Percentiles rank a stretch among this genome's conserved stretches.
phyloP scores from a whole-genome alignment of 1,284 basidiomycete species.

The Gomphus bonarii region DNA sequence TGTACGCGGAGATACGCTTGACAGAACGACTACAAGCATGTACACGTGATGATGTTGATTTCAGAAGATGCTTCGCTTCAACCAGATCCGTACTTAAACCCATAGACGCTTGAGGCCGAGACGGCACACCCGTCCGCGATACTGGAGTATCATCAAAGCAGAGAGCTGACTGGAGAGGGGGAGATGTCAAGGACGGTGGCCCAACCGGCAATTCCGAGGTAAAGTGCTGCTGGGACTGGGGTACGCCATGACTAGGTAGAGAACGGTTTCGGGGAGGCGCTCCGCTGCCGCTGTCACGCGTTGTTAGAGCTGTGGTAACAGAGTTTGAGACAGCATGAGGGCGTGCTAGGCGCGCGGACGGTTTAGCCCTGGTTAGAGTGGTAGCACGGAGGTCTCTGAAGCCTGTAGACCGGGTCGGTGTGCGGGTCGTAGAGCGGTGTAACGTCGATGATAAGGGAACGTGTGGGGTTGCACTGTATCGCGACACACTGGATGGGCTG shows the following conservation, averaged over 20 bases:
- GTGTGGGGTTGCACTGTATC: background rate
- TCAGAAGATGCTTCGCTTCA: background rate
- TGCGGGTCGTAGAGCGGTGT: slow-evolving; percentile 14
- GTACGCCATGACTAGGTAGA: too few relatives aligned
- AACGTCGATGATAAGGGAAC: background rate
- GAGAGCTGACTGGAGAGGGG: slow-evolving; percentile 25
- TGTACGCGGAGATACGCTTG: slow-evolving; percentile 17
- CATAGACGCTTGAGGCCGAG: slow-evolving; percentile 14
- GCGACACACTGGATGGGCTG: background rate
- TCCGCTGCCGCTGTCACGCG: background rate
- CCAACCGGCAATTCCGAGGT: slow-evolving; percentile 23
- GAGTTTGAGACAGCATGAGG: too few relatives aligned
- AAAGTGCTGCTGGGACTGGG: slow-evolving; percentile 16
- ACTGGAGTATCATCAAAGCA: slow-evolving; percentile 19
- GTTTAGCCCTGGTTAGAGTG: background rate
- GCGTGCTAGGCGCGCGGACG: slow-evolving; percentile 5
- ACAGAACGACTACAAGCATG: slow-evolving; percentile 21
- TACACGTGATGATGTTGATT: slow-evolving; percentile 17
- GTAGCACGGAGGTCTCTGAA: slow-evolving; percentile 10
- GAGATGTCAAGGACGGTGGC: slow-evolving; percentile 24
- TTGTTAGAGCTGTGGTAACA: background rate
- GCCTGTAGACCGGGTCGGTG: slow-evolving; percentile 18
- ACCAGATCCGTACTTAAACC: background rate
- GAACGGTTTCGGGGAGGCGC: background rate
- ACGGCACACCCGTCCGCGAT: slow-evolving; percentile 12